phyloP scores from a whole-genome alignment of 352 stramenopile genomes.

The Blastocystis sp. region DNA sequence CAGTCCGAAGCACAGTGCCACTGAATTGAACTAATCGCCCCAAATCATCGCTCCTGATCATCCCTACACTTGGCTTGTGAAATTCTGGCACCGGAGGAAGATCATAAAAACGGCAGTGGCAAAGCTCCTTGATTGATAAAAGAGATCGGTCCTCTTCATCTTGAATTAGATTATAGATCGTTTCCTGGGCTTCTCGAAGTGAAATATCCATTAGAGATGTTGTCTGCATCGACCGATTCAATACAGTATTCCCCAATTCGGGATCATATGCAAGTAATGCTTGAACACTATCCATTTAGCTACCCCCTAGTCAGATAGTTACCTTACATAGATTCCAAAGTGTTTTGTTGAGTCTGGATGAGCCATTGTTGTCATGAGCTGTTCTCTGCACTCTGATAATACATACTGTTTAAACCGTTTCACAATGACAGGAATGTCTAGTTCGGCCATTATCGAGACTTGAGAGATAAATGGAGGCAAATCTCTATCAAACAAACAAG shows the following conservation, averaged over 20 bases:
- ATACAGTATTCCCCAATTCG: slow-evolving; percentile 22
- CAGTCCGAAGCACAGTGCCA: slow-evolving; percentile 32
- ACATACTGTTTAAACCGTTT: slow-evolving; percentile 39
- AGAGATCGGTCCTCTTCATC: neutral
- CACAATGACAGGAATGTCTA: slow-evolving; percentile 23
- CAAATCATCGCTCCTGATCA: slow-evolving; percentile 50
- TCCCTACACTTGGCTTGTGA: slow-evolving; percentile 31
- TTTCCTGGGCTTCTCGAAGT: slow-evolving; percentile 8
- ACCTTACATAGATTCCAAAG: slow-evolving; percentile 50
- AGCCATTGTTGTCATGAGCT: slow-evolving; percentile 17
- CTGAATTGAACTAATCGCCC: slow-evolving; percentile 53
- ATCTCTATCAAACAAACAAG: neutral
- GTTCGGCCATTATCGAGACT: neutral
- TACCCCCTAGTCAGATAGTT: neutral
- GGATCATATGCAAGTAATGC: slow-evolving; percentile 7
- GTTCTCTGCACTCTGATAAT: slow-evolving; percentile 29
- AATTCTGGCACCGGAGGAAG: slow-evolving; percentile 45
- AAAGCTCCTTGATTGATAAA: slow-evolving; percentile 10
- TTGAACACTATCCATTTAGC: neutral
- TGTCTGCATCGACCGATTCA: slow-evolving; percentile 38
- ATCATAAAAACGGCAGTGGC: slow-evolving; percentile 47
- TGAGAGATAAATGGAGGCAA: neutral
- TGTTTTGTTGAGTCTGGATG: slow-evolving; percentile 33
- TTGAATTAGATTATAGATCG: neutral
- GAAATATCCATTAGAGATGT: slow-evolving; percentile 26